These are phyloP conservation scores for Diplocarpon rosae DNA, from an alignment of 2,329 filamentous ascomycete species.

Conservation along the genomic window DNA sequence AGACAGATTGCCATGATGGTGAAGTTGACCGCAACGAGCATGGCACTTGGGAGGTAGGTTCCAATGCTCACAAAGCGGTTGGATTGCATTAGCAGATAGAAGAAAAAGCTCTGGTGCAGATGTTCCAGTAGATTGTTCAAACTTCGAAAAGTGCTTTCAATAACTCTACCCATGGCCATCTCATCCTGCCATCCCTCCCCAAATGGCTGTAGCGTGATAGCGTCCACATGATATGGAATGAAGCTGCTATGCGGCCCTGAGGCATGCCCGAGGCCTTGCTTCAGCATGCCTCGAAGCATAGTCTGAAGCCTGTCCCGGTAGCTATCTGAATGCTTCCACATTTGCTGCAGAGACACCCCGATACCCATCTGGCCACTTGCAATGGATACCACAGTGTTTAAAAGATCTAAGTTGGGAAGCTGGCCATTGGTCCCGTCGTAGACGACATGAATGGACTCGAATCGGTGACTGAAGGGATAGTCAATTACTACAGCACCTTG, in stretches of 20 bases:
- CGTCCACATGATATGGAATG: slow-evolving; percentile 95
- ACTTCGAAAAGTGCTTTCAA: slow-evolving; percentile 86
- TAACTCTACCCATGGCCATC: slow-evolving; percentile 81
- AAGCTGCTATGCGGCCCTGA: slow-evolving; percentile 90
- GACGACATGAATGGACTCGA: slow-evolving; percentile 79
- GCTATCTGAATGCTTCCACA: slow-evolving; percentile 64
- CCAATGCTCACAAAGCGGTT: slow-evolving; percentile 96
- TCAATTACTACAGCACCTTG: slow-evolving; percentile 92
- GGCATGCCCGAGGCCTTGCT: slow-evolving; percentile 78
- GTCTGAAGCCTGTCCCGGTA: slow-evolving; percentile 77
- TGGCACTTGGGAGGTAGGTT: slow-evolving; percentile 94
- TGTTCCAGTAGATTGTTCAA: slow-evolving; percentile 95
- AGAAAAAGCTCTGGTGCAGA: slow-evolving; percentile 98
- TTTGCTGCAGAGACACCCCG: slow-evolving; percentile 70
- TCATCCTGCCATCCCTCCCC: slow-evolving; percentile 95
- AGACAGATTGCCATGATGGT: slow-evolving; percentile 88
- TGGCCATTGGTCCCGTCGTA: slow-evolving; percentile 97
- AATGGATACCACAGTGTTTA: slow-evolving; percentile 87
- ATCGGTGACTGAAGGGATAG: slow-evolving; percentile 74
- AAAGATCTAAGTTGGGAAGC: slow-evolving; percentile 85
- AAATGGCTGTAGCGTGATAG: slow-evolving; percentile 82
- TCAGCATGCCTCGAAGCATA: slow-evolving; percentile 86
- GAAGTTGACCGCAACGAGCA: slow-evolving; percentile 89
- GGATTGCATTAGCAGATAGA: slow-evolving; percentile 86
- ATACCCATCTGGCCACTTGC: slow-evolving; percentile 90